Evolutionary conservation across 2,329 filamentous ascomycete species (phyloP), one percentile per base, ranked within the genome.

Genomic region (Camillea tinctor): DNA sequence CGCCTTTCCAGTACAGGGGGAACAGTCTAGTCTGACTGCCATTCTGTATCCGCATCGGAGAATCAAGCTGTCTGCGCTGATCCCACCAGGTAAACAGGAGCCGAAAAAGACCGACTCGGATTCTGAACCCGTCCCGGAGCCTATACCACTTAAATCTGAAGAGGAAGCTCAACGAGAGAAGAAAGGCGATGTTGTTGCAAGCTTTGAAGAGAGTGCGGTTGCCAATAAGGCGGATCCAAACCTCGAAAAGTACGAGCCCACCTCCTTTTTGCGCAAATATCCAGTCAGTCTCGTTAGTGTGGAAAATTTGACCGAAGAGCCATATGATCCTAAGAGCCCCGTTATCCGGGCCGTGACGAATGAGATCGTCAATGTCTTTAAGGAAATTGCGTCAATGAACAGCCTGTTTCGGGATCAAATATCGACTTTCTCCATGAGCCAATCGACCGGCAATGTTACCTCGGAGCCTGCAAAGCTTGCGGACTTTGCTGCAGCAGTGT

Each of bases 291-390:
- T 99, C 56, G 95, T 96, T 67, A 96, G 97, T 68, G 93, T 98
- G 48, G 93, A 98, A 63, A 99, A 99, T 69, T 82, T 99, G 57
- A 81, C 83, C 0, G 95, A 99, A 70, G 90, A 97, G 71, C 89
- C 93, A 0, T 91, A 91, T 73, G 95, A 98, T 74, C 89, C 92
- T 72, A 96, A 94, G 77, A 95, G 90, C 71, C 89, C 89, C 19
- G 88, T 95, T 36, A 93, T 98, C 61, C 89, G 92, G 58, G 95
- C 95, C 13, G 88, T 99, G 52, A 95, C 94, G 54, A 97, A 94
- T 71, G 96, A 99, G 78, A 98, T 99, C 63, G 93, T 99, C 73
- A 98, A 97, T 74, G 95, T 97, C 0, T 98, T 97, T 82, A 98
- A 97, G 78, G 93, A 98, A 74, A 92, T 99, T 57, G 94, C 94